A percentile compares a stretch with the other conserved stretches of the same genome.
These are phyloP conservation scores for Trichophyton verrucosum DNA, from an alignment of 2,329 filamentous ascomycete species.

Conservation along the genomic window DNA sequence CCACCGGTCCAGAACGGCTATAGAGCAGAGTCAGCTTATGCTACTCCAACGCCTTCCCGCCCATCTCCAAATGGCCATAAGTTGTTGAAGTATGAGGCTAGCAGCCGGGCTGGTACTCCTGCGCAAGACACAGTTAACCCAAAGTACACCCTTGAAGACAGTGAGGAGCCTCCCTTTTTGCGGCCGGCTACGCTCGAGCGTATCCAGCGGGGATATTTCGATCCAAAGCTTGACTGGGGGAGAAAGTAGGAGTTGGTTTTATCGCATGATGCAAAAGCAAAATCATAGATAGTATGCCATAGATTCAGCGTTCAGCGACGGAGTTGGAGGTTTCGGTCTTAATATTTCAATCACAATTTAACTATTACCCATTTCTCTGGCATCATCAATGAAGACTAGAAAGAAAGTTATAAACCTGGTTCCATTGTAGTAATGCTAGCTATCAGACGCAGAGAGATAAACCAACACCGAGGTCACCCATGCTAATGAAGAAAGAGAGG, in stretches of 20 bases:
- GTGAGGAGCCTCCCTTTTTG: slow-evolving; percentile 5
- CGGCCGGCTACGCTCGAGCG: slow-evolving; percentile 8
- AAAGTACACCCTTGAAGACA: background rate
- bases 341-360: no score
- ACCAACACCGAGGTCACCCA: background rate
- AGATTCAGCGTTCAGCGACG: no score
- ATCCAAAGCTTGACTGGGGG: background rate
- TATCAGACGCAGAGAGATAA: background rate
- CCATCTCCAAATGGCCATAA: background rate
- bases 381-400: background rate
- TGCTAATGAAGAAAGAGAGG: background rate
- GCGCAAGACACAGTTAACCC: background rate
- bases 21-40: background rate
- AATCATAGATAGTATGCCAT: no score
- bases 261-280: background rate
- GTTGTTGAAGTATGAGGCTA: background rate
- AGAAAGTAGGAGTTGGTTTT: background rate
- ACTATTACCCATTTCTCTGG: no score
- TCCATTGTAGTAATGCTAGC: background rate
- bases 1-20: background rate
- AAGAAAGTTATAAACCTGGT: background rate
- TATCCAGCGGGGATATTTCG: slow-evolving; percentile 6
- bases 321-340: no score
- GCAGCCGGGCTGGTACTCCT: background rate
- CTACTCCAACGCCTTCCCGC: background rate